Evolutionary conservation across 1,284 basidiomycete species (phyloP).

Genomic region (Sanghuangporus baumii): DNA sequence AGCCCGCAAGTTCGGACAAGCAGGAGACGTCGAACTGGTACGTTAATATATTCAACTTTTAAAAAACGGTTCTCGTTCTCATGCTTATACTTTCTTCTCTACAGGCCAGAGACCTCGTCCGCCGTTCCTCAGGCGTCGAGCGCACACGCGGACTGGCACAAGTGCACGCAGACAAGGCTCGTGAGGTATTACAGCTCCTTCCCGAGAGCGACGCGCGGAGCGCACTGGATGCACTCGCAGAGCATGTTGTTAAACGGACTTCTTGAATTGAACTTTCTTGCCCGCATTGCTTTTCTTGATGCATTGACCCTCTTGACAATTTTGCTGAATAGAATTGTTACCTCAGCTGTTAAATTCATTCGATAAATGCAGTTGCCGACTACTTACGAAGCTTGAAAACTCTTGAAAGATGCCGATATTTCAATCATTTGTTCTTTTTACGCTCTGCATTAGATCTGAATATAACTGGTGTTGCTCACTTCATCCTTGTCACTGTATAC

Average conservation of each 20-base stretch:
- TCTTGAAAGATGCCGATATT: too few relatives aligned
- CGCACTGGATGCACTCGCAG: slow-evolving; percentile 64
- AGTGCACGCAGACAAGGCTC: slow-evolving; percentile 75
- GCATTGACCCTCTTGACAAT: background rate
- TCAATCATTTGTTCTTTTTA: too few relatives aligned
- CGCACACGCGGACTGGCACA: slow-evolving; percentile 77
- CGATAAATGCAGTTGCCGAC: slow-evolving; percentile 6
- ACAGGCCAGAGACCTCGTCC: slow-evolving; percentile 74
- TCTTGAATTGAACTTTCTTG: slow-evolving; percentile 26
- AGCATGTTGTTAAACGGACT: slow-evolving; percentile 56
- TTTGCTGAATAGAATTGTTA: background rate
- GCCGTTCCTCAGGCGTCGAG: slow-evolving; percentile 70
- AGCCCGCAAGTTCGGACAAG: slow-evolving; percentile 72
- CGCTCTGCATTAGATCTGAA: too few relatives aligned
- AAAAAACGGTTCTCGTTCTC: too few relatives aligned
- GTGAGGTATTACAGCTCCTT: slow-evolving; percentile 62
- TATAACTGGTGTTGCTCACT: too few relatives aligned
- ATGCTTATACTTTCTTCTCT: background rate
- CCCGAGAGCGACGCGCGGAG: slow-evolving; percentile 79
- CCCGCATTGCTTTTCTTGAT: too few relatives aligned
- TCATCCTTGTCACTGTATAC: too few relatives aligned
- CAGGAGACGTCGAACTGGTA: slow-evolving; percentile 84
- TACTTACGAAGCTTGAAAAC: too few relatives aligned
- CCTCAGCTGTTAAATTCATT: slow-evolving; percentile 3
- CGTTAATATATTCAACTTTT: slow-evolving; percentile 28